Percentiles rank a stretch among this genome's conserved stretches.
Conservation (phyloP, 371 early-diverging fungal genomes). For the Chytridiales sp. region DNA sequence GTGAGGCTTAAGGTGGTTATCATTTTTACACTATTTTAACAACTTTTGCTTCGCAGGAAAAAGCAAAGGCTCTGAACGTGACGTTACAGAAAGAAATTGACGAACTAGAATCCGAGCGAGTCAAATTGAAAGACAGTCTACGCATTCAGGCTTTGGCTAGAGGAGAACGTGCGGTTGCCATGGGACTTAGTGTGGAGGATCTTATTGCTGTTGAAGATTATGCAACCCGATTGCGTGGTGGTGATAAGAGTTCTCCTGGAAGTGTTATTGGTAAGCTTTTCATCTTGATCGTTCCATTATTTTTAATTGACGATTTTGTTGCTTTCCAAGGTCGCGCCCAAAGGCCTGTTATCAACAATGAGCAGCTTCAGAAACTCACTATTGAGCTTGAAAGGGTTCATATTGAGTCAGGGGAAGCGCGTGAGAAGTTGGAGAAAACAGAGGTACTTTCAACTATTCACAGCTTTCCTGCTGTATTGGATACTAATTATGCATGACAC, state of each 20-base stretch:
- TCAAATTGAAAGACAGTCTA: slow-evolving; percentile 42
- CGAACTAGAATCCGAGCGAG: slow-evolving; percentile 48
- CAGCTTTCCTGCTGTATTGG: background rate
- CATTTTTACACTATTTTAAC: background rate
- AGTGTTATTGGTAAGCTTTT: slow-evolving; percentile 3
- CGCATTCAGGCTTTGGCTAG: slow-evolving; percentile 47
- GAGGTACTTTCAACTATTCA: slow-evolving; percentile 18
- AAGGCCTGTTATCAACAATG: slow-evolving; percentile 24
- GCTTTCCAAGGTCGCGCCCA: slow-evolving; percentile 3
- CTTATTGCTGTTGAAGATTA: slow-evolving; percentile 49
- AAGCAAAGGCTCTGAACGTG: slow-evolving; percentile 33
- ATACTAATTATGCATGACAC: background rate
- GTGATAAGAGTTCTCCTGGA: slow-evolving; percentile 2
- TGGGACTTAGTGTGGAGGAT: slow-evolving; percentile 48
- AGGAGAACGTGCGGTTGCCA: slow-evolving; percentile 44
- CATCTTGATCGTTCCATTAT: background rate
- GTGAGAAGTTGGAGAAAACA: slow-evolving; percentile 16
- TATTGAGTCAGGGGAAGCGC: slow-evolving; percentile 33
- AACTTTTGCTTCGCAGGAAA: slow-evolving; percentile 28
- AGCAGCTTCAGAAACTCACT: slow-evolving; percentile 37
- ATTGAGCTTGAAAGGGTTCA: slow-evolving; percentile 45
- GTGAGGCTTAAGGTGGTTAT: too few species aligned
- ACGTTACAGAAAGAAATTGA: slow-evolving; percentile 47
- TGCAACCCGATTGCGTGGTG: slow-evolving; percentile 35
- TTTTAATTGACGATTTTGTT: slow-evolving; percentile 7